Evolutionary conservation across 2,329 filamentous ascomycete species (phyloP).

Genomic region (Cladosporium sp.): DNA sequence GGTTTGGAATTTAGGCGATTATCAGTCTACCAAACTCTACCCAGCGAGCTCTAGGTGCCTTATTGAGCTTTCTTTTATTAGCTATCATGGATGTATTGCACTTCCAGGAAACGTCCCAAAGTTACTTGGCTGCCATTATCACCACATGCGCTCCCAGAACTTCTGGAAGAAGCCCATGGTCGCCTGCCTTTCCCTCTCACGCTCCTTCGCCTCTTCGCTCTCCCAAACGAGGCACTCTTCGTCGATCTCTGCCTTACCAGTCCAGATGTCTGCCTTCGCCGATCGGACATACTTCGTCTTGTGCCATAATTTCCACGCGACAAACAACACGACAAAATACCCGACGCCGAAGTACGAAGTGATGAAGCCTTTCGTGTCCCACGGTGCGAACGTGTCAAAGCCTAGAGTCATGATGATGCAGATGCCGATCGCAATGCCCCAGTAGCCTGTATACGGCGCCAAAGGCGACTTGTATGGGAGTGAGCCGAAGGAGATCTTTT

Average conservation of each 20-base stretch:
- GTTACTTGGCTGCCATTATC: neutral
- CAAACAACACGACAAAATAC: slow-evolving; percentile 51
- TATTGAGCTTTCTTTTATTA: neutral
- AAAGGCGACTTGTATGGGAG: slow-evolving; percentile 49
- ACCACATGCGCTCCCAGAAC: slow-evolving; percentile 13
- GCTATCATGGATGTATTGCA: neutral
- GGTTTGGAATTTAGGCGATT: neutral
- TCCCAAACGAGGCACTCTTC: slow-evolving; percentile 33
- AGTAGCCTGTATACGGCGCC: slow-evolving; percentile 57
- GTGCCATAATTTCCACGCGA: slow-evolving; percentile 66
- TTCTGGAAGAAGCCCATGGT: slow-evolving; percentile 16
- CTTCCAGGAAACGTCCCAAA: neutral
- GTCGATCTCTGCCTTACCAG: slow-evolving; percentile 49
- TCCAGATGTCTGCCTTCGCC: slow-evolving; percentile 47
- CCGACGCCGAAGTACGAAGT: slow-evolving; percentile 39
- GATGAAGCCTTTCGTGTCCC: slow-evolving; percentile 50
- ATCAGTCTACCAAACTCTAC: neutral
- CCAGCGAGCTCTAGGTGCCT: neutral
- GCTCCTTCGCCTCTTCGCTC: slow-evolving; percentile 18
- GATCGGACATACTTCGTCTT: slow-evolving; percentile 54
- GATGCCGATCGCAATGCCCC: slow-evolving; percentile 56
- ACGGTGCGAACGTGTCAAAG: slow-evolving; percentile 56
- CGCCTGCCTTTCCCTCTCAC: slow-evolving; percentile 25
- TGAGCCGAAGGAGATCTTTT: slow-evolving; percentile 50
- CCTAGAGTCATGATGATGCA: slow-evolving; percentile 61